phyloP scores from a whole-genome alignment of 495 filamentous ascomycete genomes.

The Aspergillus kassunensis region DNA sequence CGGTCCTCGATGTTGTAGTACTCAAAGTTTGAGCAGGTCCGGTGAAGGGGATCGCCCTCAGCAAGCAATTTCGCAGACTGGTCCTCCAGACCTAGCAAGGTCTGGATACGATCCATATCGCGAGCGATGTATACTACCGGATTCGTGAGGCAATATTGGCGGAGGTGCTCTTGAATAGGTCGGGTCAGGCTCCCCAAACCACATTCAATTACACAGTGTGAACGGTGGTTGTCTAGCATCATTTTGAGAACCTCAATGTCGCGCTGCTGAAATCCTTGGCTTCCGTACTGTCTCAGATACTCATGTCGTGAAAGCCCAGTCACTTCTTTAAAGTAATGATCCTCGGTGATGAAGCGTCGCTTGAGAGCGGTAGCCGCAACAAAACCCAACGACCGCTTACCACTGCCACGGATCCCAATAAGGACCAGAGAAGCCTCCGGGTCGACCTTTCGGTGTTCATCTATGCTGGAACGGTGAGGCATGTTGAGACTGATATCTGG shows the following conservation, averaged over 20 bases:
- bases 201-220: constrained; percentile 69
- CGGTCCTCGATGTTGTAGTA: constrained; percentile 68
- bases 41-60: constrained; percentile 51
- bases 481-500: constrained; percentile 13
- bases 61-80: constrained; percentile 49
- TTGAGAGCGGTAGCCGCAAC: constrained; percentile 72
- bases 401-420: constrained; percentile 71
- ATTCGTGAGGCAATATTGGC: constrained; percentile 56
- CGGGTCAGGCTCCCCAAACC: constrained; percentile 56
- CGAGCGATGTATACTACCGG: constrained; percentile 73
- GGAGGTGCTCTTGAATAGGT: constrained; percentile 54
- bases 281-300: constrained; percentile 60
- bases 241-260: constrained; percentile 62
- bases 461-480: constrained; percentile 40
- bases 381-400: constrained; percentile 75
- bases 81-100: constrained; percentile 58
- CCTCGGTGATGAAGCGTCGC: constrained; percentile 70
- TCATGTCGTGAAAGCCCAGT: constrained; percentile 62
- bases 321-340: constrained; percentile 67
- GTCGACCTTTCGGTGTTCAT: constrained; percentile 52
- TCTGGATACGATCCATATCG: constrained; percentile 61
- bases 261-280: constrained; percentile 59
- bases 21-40: constrained; percentile 71
- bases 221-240: constrained; percentile 61
- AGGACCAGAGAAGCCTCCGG: constrained; percentile 70